Conservation (phyloP, 495 filamentous ascomycete species). For the Penicillium antarcticum region DNA sequence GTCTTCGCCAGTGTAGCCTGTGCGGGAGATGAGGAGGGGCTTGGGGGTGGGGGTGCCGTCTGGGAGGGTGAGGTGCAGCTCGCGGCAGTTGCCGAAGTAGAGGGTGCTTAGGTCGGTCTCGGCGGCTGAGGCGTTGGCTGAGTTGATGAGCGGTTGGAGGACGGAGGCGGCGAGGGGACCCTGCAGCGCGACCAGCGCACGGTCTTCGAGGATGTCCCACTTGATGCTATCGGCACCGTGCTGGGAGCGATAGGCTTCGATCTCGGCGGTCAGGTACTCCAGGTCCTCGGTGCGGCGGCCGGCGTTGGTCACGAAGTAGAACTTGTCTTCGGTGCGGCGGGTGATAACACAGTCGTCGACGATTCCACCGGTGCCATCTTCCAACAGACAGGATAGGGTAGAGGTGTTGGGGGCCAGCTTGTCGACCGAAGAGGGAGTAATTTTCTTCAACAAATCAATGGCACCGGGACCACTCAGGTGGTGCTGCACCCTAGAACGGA, state of each 20-base stretch:
- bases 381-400: constrained; percentile 78
- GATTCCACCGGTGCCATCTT: constrained; percentile 79
- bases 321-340: constrained; percentile 60
- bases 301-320: constrained; percentile 97
- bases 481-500: constrained; percentile 57
- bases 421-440: constrained; percentile 70
- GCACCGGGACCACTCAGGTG: constrained; percentile 75
- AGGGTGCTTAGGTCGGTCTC: constrained; percentile 60
- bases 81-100: constrained; percentile 75
- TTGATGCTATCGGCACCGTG: constrained; percentile 51
- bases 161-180: constrained; percentile 71
- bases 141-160: constrained; percentile 54
- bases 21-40: constrained; percentile 75
- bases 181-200: constrained; percentile 79
- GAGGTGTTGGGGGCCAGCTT: constrained; percentile 57
- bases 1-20: constrained; percentile 96
- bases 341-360: constrained; percentile 92
- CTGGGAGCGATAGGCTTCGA: constrained; percentile 50
- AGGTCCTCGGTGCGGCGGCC: constrained; percentile 84
- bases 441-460: constrained; percentile 67
- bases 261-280: constrained; percentile 63
- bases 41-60: constrained; percentile 40
- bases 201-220: constrained; percentile 66
- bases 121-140: constrained; percentile 29
- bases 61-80: constrained; percentile 49